Percentiles rank a stretch among this genome's conserved stretches.
These are phyloP conservation scores for Saccharomycopsis fermentans DNA, from an alignment of 805 yeast genomes.

Conservation along the genomic window DNA sequence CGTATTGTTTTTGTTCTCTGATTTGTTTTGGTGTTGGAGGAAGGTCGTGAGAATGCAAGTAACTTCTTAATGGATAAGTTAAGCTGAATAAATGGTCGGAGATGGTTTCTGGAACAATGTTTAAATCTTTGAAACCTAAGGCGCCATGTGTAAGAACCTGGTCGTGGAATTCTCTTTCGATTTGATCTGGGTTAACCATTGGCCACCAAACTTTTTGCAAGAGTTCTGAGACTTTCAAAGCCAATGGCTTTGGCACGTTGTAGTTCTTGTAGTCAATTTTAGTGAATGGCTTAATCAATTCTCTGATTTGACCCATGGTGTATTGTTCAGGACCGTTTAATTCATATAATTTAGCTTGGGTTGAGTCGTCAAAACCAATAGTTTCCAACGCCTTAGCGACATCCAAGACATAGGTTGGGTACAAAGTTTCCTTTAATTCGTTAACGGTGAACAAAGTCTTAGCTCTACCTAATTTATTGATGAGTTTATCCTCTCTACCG, in stretches of 20 bases:
- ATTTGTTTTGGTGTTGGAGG: conserved; percentile 31
- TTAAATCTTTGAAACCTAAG: conserved; percentile 55
- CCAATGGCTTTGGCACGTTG: conserved; percentile 31
- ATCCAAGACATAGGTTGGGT: conserved; percentile 69
- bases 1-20: conserved; percentile 22
- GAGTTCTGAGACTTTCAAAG: conserved; percentile 27
- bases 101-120: conserved; percentile 47
- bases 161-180: conserved; percentile 61
- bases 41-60: conserved; percentile 30
- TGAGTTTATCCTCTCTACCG: conserved; percentile 63
- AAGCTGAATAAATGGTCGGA: conserved; percentile 40
- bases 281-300: conserved; percentile 56
- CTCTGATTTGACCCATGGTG: conserved; percentile 53
- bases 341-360: conserved; percentile 68
- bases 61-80: conserved; percentile 28
- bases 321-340: conserved; percentile 62
- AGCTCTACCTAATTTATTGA: conserved; percentile 48
- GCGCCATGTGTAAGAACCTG: conserved; percentile 41
- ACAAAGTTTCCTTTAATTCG: conserved; percentile 47
- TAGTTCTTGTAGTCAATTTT: conserved; percentile 30
- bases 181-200: conserved; percentile 55
- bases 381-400: conserved; percentile 71
- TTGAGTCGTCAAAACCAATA: conserved; percentile 73
- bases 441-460: conserved; percentile 58
- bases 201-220: conserved; percentile 35